A percentile compares a stretch with the other conserved stretches of the same genome.
phyloP scores from a whole-genome alignment of 352 stramenopile genomes.

The Phytophthora constricta region DNA sequence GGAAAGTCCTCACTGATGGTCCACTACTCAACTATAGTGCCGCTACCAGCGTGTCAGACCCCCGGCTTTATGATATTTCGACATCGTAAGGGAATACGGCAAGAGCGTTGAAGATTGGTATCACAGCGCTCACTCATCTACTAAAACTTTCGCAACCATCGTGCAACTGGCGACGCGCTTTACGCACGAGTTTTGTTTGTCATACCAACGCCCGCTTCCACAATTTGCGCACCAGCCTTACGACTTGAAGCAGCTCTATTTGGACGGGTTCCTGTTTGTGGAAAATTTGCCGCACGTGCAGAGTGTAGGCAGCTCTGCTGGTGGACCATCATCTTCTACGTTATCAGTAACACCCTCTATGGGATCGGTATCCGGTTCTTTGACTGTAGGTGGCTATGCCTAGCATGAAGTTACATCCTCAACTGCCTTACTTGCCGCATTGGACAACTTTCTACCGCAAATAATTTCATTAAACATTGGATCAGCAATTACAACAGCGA shows the following conservation, averaged over 20 bases:
- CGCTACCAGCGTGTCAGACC: conserved; percentile 39
- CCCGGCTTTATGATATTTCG: conserved; percentile 74
- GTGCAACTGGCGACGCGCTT: conserved; percentile 89
- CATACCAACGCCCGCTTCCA: conserved; percentile 73
- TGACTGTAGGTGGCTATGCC: conserved; percentile 9
- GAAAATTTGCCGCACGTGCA: conserved; percentile 64
- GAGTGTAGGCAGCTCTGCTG: conserved; percentile 9
- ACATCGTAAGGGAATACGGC: conserved; percentile 94
- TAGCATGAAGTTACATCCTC: conserved; percentile 32
- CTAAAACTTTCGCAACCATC: conserved; percentile 77
- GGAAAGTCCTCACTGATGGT: conserved; percentile 87
- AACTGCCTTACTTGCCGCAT: conserved; percentile 31
- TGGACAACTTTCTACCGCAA: conserved; percentile 39
- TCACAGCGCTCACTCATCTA: conserved; percentile 64
- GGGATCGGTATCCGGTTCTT: background rate
- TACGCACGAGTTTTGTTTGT: conserved; percentile 88
- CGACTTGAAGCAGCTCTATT: conserved; percentile 66
- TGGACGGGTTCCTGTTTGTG: conserved; percentile 82
- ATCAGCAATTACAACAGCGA: conserved; percentile 15
- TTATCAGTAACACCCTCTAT: conserved; percentile 14
- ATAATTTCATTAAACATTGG: conserved; percentile 18
- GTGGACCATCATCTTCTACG: conserved; percentile 26
- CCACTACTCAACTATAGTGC: conserved; percentile 61
- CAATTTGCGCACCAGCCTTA: conserved; percentile 82
- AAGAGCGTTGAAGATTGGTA: conserved; percentile 91